phyloP scores from a whole-genome alignment of 139 green algal species.

The Coccomyxa sp. region DNA sequence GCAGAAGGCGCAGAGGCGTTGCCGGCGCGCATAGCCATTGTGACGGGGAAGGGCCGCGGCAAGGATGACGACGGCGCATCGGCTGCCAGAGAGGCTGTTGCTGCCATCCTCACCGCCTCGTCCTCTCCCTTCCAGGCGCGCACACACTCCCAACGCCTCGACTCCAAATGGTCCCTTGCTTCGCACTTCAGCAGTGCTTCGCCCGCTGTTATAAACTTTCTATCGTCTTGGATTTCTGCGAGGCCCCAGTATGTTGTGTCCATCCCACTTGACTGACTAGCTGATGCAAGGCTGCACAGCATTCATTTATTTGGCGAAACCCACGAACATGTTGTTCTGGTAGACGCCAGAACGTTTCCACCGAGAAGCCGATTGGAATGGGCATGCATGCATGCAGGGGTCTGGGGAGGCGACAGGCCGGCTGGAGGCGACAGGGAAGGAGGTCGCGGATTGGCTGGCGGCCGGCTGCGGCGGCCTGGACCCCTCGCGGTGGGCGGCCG shows the following conservation, averaged over 20 bases:
- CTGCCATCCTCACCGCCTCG: constrained; percentile 64
- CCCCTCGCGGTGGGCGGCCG: not conserved
- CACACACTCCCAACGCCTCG: not conserved
- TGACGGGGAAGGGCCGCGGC: constrained; percentile 45
- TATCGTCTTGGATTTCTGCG: not conserved
- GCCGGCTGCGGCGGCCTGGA: not conserved
- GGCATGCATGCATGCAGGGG: no score
- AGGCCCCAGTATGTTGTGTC: not conserved
- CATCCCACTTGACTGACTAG: no score
- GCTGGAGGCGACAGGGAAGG: constrained; percentile 47
- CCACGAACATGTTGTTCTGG: no score
- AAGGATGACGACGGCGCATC: constrained; percentile 75
- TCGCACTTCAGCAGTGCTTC: not conserved
- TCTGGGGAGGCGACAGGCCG: constrained; percentile 16
- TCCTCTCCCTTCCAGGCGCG: constrained; percentile 54
- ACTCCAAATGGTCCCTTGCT: not conserved
- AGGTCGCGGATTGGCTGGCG: constrained; percentile 58
- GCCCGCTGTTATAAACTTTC: not conserved
- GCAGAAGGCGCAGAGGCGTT: constrained; percentile 9
- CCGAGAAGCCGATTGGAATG: no score
- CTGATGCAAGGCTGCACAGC: no score
- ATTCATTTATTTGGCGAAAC: no score
- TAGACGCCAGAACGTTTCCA: no score
- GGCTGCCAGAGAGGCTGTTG: constrained; percentile 80
- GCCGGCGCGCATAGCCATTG: constrained; percentile 25